These are phyloP conservation scores for Aspergillus panamensis DNA, from an alignment of 495 filamentous ascomycete genomes.

Conservation along the genomic window DNA sequence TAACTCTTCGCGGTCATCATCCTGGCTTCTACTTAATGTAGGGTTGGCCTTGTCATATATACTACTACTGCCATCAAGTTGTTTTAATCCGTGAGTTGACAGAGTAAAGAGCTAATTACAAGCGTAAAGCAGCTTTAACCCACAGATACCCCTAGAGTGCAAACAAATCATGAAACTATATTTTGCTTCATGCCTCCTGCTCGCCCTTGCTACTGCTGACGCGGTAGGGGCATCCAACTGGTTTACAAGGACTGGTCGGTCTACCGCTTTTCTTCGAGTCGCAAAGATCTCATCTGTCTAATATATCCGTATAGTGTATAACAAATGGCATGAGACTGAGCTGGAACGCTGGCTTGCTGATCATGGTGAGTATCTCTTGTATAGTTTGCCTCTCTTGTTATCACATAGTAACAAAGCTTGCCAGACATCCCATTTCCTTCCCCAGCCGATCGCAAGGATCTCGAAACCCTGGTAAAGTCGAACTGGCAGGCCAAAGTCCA, in stretches of 20 bases:
- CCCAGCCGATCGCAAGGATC: slow-evolving; percentile 79
- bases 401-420: slow-evolving; percentile 12
- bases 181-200: slow-evolving; percentile 60
- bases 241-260: slow-evolving; percentile 80
- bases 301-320: slow-evolving; percentile 63
- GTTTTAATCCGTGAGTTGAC: too few relatives aligned
- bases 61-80: too few relatives aligned
- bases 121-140: neutral
- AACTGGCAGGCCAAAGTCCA: slow-evolving; percentile 78
- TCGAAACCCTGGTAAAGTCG: slow-evolving; percentile 77
- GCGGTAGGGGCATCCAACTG: slow-evolving; percentile 66
- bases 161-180: slow-evolving; percentile 66
- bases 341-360: slow-evolving; percentile 96
- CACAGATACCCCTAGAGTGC: neutral
- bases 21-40: neutral
- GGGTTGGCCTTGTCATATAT: neutral
- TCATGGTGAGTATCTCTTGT: slow-evolving; percentile 45
- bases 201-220: slow-evolving; percentile 64
- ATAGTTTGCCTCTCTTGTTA: neutral
- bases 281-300: neutral
- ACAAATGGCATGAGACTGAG: slow-evolving; percentile 98
- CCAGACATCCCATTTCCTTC: slow-evolving; percentile 76
- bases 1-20: neutral
- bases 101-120: slow-evolving; percentile 8
- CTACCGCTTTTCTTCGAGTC: neutral